Evolutionary conservation across 2,329 filamentous ascomycete species (phyloP).

Genomic region (Podosphaera xanthii): DNA sequence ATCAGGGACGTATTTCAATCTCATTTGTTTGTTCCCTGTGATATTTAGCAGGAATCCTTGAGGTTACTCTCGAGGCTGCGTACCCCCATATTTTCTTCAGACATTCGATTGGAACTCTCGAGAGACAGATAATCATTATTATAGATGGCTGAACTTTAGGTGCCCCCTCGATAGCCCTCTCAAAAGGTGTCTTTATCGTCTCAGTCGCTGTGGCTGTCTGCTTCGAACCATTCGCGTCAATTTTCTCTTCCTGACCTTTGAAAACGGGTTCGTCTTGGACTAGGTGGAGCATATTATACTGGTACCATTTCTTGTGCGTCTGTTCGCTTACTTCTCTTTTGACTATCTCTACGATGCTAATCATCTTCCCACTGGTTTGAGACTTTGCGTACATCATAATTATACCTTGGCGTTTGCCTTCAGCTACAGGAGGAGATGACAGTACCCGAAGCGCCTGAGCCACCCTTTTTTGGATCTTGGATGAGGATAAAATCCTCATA

Average conservation of each 20-base stretch:
- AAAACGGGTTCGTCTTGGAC: constrained; percentile 17
- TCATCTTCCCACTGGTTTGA: constrained; percentile 33
- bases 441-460: constrained; percentile 12
- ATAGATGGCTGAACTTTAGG: constrained; percentile 24
- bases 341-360: constrained; percentile 43
- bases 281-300: constrained; percentile 17
- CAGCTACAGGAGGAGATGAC: constrained; percentile 6
- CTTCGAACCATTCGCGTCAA: not conserved
- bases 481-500: constrained; percentile 34
- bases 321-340: constrained; percentile 30
- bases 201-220: constrained; percentile 26
- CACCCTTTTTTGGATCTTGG: constrained; percentile 25
- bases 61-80: constrained; percentile 2
- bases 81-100: constrained; percentile 22
- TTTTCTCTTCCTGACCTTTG: not conserved
- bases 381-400: constrained; percentile 20
- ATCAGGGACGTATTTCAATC: not conserved
- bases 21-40: constrained; percentile 17
- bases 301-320: constrained; percentile 19
- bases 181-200: constrained; percentile 31
- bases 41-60: constrained; percentile 1
- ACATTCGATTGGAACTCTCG: constrained; percentile 28
- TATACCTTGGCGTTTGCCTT: constrained; percentile 17
- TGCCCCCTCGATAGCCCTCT: constrained; percentile 26
- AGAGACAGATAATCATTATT: constrained; percentile 38